Conservation (phyloP, 345 rosid genomes). For the Lepidium aucheri region DNA sequence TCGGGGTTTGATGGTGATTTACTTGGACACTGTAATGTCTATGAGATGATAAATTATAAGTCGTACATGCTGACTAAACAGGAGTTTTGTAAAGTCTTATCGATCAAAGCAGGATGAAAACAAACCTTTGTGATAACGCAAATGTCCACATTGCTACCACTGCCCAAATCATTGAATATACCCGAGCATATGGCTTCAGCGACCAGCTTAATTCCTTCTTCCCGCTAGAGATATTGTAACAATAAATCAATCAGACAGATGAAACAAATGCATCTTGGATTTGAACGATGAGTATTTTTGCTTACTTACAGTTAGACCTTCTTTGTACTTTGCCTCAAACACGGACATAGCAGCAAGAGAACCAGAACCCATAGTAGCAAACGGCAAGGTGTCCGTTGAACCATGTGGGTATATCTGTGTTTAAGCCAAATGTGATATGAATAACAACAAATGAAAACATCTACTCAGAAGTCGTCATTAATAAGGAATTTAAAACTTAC, state of each 20-base stretch:
- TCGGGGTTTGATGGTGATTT: not conserved
- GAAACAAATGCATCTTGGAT: not conserved
- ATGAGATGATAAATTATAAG: not conserved
- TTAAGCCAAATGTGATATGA: not conserved
- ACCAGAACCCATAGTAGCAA: conserved; percentile 93
- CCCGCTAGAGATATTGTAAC: conserved; percentile 39
- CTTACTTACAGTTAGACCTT: conserved; percentile 63
- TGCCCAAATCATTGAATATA: conserved; percentile 71
- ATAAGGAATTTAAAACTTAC: conserved; percentile 28
- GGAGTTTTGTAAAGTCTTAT: not conserved
- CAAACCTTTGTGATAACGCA: conserved; percentile 79
- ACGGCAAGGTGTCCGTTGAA: conserved; percentile 76
- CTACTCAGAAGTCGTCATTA: not conserved
- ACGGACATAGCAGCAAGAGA: conserved; percentile 84
- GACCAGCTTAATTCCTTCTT: conserved; percentile 64
- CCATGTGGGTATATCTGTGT: conserved; percentile 82
- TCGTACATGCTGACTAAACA: not conserved
- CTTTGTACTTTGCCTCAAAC: conserved; percentile 73
- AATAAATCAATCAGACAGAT: not conserved
- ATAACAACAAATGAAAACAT: not conserved
- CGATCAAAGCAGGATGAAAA: not conserved
- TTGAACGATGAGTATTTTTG: not conserved
- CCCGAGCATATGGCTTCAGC: conserved; percentile 68
- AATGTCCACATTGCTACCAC: conserved; percentile 90
- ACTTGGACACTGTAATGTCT: not conserved